These are phyloP conservation scores for Daedaleopsis sinensis DNA, from an alignment of 768 basidiomycete species.

Conservation along the genomic window DNA sequence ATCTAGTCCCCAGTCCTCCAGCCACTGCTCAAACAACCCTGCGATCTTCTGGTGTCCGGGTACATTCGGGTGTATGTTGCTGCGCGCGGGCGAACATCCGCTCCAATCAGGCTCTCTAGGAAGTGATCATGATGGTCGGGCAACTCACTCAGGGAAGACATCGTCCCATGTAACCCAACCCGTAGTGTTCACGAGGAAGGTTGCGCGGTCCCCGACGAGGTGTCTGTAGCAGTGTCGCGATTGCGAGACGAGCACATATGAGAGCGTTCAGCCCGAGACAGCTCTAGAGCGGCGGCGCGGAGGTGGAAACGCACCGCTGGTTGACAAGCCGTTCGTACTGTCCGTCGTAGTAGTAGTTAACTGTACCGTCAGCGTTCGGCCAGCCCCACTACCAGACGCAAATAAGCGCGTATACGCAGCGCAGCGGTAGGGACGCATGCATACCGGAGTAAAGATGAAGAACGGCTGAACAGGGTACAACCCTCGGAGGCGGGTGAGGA, in stretches of 20 bases:
- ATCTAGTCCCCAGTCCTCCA: slow-evolving; percentile 49
- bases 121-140: neutral
- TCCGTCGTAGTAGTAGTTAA: slow-evolving; percentile 50
- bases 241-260: neutral
- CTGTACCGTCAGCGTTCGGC: slow-evolving; percentile 51
- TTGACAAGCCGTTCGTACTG: slow-evolving; percentile 49
- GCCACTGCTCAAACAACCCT: slow-evolving; percentile 45
- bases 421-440: slow-evolving; percentile 14
- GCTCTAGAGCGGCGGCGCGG: too few relatives aligned
- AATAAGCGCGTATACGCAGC: neutral
- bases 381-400: slow-evolving; percentile 50
- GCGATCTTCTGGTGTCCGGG: slow-evolving; percentile 52
- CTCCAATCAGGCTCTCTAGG: neutral
- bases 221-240: neutral
- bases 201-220: slow-evolving; percentile 46
- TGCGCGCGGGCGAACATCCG: slow-evolving; percentile 11
- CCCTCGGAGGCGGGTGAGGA: slow-evolving; percentile 46
- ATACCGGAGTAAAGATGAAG: slow-evolving; percentile 56
- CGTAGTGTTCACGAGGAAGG: slow-evolving; percentile 57
- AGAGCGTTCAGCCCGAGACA: neutral
- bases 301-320: slow-evolving; percentile 35
- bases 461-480: slow-evolving; percentile 49
- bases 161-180: slow-evolving; percentile 57
- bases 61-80: slow-evolving; percentile 53
- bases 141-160: slow-evolving; percentile 47